Conservation (phyloP, 1,139 yeast genomes). For the Martiniozyma asiatica region DNA sequence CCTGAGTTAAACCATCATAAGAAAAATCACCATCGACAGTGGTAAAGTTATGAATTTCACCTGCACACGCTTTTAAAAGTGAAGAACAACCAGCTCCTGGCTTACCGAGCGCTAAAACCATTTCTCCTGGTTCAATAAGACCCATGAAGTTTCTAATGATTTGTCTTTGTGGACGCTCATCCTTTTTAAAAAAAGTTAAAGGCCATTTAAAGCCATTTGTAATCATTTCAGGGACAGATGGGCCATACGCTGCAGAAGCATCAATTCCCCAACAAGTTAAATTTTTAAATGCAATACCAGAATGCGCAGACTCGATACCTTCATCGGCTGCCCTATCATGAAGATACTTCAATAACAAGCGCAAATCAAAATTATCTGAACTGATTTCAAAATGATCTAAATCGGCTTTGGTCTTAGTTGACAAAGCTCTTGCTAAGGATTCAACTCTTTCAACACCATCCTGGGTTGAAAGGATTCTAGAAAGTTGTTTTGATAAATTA, state of each 20-base stretch:
- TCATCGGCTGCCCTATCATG: constrained; percentile 26
- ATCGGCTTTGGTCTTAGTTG: constrained; percentile 19
- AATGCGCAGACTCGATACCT: constrained; percentile 34
- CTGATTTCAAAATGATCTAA: constrained; percentile 17
- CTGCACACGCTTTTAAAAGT: constrained; percentile 28
- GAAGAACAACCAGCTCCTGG: constrained; percentile 34
- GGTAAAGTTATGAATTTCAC: constrained; percentile 23
- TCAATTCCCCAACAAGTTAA: constrained; percentile 40
- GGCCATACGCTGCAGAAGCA: constrained; percentile 39
- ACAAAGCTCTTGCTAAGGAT: constrained; percentile 18
- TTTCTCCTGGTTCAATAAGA: constrained; percentile 16
- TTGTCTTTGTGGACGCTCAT: constrained; percentile 25
- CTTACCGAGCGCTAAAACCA: constrained; percentile 15
- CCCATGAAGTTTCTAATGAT: constrained; percentile 29
- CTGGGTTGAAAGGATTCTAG: constrained; percentile 16
- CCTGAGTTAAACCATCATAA: constrained; percentile 39
- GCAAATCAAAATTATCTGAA: constrained; percentile 16
- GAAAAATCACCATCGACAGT: constrained; percentile 23
- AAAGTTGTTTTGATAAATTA: constrained; percentile 16
- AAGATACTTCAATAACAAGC: constrained; percentile 27
- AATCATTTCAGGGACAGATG: constrained; percentile 33
- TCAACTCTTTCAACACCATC: constrained; percentile 17
- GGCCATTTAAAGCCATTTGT: constrained; percentile 25
- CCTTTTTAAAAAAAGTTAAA: constrained; percentile 18
- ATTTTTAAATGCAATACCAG: constrained; percentile 36